Conservation (phyloP, 352 stramenopile species). For the Globisporangium lucens region DNA sequence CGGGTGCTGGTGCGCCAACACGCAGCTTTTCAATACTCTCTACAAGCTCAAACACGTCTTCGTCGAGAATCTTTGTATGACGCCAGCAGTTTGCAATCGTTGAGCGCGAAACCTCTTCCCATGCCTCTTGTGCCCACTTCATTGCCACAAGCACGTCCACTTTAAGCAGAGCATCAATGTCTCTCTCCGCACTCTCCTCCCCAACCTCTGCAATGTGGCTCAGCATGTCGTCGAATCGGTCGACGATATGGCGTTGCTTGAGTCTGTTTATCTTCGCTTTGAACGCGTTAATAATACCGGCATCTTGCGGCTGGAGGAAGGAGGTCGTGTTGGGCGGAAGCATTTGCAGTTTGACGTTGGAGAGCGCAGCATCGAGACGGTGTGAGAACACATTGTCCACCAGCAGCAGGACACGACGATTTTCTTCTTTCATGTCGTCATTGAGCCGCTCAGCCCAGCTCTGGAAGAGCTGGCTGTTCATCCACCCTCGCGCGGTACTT, state of each 20-base stretch:
- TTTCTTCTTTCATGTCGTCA: neutral
- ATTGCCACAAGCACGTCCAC: too few species aligned
- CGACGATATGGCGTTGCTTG: conserved; percentile 1
- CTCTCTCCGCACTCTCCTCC: neutral
- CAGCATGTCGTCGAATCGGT: conserved; percentile 1
- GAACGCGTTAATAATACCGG: conserved; percentile 1
- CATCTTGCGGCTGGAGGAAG: conserved; percentile 4
- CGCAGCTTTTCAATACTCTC: too few species aligned
- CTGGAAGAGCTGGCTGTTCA: conserved; percentile 6
- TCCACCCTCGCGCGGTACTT: conserved; percentile 1
- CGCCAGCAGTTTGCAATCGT: neutral
- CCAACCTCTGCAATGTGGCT: neutral
- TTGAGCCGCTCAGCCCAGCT: conserved; percentile 3
- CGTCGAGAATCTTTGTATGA: neutral
- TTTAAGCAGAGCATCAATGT: too few species aligned
- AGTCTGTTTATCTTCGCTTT: conserved; percentile 1
- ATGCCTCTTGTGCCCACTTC: too few species aligned
- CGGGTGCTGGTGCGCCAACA: too few species aligned
- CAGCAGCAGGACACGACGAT: neutral
- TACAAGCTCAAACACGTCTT: too few species aligned
- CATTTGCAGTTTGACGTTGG: neutral
- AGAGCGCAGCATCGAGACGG: neutral
- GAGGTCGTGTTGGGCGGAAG: conserved; percentile 7
- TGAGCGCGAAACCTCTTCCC: too few species aligned
- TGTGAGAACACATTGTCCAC: neutral